Conservation (phyloP, 73 alveolate species). For the Urostyla sp. region DNA sequence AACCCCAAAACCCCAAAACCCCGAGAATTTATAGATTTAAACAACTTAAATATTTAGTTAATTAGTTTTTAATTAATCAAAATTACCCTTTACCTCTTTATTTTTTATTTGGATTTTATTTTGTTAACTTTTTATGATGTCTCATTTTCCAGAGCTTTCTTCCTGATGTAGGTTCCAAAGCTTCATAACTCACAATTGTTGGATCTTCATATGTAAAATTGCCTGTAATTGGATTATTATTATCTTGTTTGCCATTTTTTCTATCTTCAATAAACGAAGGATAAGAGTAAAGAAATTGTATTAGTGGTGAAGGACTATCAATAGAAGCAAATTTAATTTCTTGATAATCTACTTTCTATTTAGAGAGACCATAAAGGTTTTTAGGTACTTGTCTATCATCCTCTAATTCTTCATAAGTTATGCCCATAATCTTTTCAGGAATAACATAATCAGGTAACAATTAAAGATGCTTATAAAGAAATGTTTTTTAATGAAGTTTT, state of each 20-base stretch:
- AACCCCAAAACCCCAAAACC: no score
- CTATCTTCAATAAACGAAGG: not conserved
- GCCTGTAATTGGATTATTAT: not conserved
- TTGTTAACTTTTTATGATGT: constrained; percentile 60
- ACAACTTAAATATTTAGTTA: not conserved
- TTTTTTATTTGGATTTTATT: constrained; percentile 57
- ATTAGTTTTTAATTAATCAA: constrained; percentile 50
- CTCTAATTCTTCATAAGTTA: constrained; percentile 8
- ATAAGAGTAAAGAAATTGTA: not conserved
- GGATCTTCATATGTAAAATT: constrained; percentile 61
- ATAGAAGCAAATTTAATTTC: constrained; percentile 6
- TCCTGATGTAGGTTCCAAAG: constrained; percentile 61
- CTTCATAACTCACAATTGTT: constrained; percentile 16
- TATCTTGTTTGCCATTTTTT: not conserved
- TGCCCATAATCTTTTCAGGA: constrained; percentile 48
- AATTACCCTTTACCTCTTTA: no score
- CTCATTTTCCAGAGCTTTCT: constrained; percentile 67
- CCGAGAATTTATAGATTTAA: no score
- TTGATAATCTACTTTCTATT: not conserved
- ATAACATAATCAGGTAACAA: constrained; percentile 51
- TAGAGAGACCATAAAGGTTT: not conserved
- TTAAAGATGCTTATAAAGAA: constrained; percentile 51
- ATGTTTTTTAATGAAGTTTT: constrained; percentile 10
- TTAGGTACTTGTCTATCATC: constrained; percentile 1
- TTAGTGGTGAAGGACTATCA: constrained; percentile 1